phyloP scores from a whole-genome alignment of 805 yeast genomes.

The Hanseniaspora vineae region DNA sequence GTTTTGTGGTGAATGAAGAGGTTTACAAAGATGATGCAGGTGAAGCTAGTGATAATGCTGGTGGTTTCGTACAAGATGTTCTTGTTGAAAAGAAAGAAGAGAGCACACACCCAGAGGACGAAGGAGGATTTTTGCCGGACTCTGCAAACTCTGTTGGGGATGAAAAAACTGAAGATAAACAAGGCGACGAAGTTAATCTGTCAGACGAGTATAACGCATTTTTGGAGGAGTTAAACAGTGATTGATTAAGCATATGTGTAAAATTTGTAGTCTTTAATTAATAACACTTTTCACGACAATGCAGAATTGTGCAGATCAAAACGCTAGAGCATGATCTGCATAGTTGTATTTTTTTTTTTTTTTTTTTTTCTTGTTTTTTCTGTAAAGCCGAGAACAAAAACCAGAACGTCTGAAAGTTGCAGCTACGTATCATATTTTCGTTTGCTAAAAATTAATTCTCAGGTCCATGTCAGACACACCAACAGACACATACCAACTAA shows the following conservation, averaged over 20 bases:
- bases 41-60: not conserved
- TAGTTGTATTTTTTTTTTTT: not conserved
- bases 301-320: not conserved
- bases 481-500: not conserved
- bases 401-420: too few relatives aligned
- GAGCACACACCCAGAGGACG: too few relatives aligned
- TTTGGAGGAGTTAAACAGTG: slow-evolving; percentile 2
- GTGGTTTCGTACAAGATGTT: too few relatives aligned
- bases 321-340: too few relatives aligned
- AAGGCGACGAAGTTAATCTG: not conserved
- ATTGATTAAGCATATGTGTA: not conserved
- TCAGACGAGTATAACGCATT: not conserved
- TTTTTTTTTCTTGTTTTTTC: too few relatives aligned
- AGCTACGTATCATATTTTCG: too few relatives aligned
- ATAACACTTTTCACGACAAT: not conserved
- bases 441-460: too few relatives aligned
- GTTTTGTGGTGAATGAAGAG: slow-evolving; percentile 1
- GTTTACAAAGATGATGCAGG: not conserved
- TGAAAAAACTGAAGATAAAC: slow-evolving; percentile 1
- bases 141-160: too few relatives aligned
- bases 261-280: not conserved
- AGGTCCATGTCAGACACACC: not conserved
- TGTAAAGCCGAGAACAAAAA: too few relatives aligned
- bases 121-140: too few relatives aligned
- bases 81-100: too few relatives aligned